Percentiles rank a stretch among this genome's conserved stretches.
phyloP scores from a whole-genome alignment of 2,329 filamentous ascomycete genomes.

The Ophiosphaerella korrae region DNA sequence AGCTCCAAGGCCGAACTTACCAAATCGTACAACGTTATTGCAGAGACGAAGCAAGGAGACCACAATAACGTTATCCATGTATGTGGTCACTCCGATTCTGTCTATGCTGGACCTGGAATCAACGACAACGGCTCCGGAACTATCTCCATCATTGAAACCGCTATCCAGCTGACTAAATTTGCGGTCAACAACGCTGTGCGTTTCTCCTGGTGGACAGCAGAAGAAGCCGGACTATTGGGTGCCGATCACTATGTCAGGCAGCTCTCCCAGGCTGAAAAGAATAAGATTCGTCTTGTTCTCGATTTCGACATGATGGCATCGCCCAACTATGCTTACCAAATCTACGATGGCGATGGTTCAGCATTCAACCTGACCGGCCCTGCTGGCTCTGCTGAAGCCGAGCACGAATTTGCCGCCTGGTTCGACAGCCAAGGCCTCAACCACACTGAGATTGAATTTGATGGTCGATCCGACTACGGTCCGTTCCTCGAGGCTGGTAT shows the following conservation, averaged over 20 bases:
- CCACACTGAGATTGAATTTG: slow-evolving; percentile 40
- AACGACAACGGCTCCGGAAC: slow-evolving; percentile 49
- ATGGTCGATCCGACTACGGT: slow-evolving; percentile 47
- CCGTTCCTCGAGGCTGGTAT: slow-evolving; percentile 45
- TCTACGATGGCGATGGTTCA: slow-evolving; percentile 46
- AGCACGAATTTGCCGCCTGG: slow-evolving; percentile 41
- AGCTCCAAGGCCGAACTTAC: slow-evolving; percentile 28
- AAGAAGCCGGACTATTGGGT: slow-evolving; percentile 47
- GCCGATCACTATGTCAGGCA: slow-evolving; percentile 41
- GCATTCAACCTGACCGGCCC: slow-evolving; percentile 41
- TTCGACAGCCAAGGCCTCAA: slow-evolving; percentile 33
- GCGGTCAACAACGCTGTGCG: slow-evolving; percentile 46
- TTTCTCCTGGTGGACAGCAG: slow-evolving; percentile 48
- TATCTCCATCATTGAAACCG: slow-evolving; percentile 45
- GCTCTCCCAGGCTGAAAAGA: slow-evolving; percentile 29
- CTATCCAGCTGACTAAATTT: slow-evolving; percentile 45
- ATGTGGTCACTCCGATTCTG: slow-evolving; percentile 47
- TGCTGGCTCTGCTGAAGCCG: slow-evolving; percentile 37
- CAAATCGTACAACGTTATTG: slow-evolving; percentile 50
- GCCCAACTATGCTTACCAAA: slow-evolving; percentile 43
- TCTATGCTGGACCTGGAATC: slow-evolving; percentile 46
- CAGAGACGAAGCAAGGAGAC: slow-evolving; percentile 44
- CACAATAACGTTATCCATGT: slow-evolving; percentile 43
- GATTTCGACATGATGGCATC: slow-evolving; percentile 52
- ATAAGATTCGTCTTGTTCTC: slow-evolving; percentile 47